phyloP scores from a whole-genome alignment of 345 rosid species.

The Abelmoschus esculentus region DNA sequence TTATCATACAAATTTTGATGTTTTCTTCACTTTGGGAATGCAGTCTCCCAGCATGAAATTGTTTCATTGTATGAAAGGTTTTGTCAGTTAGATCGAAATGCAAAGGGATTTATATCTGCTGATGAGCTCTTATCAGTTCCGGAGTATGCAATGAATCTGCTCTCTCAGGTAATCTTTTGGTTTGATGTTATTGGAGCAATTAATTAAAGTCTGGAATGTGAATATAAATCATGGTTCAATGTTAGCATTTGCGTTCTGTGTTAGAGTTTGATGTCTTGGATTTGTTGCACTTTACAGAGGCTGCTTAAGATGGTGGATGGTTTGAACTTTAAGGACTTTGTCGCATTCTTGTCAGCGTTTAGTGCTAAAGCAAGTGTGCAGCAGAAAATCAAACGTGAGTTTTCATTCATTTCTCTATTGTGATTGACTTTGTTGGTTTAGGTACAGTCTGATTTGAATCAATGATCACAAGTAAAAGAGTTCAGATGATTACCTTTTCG shows the following conservation, averaged over 20 bases:
- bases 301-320: conserved; percentile 70
- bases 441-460: not conserved
- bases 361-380: conserved; percentile 47
- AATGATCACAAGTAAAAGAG: not conserved
- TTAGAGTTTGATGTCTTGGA: not conserved
- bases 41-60: conserved; percentile 72
- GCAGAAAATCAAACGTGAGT: conserved; percentile 50
- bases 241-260: not conserved
- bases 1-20: conserved; percentile 7
- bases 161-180: conserved; percentile 43
- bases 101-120: conserved; percentile 68
- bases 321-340: conserved; percentile 70
- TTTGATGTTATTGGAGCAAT: not conserved
- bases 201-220: not conserved
- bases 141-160: conserved; percentile 77
- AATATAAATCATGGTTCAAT: not conserved
- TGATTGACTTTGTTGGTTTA: not conserved
- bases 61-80: conserved; percentile 65
- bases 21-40: conserved; percentile 5
- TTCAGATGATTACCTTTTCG: not conserved
- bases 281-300: conserved; percentile 36
- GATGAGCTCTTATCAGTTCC: conserved; percentile 73
- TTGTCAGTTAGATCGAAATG: conserved; percentile 72
- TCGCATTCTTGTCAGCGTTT: conserved; percentile 62
- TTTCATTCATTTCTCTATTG: not conserved